Evolutionary conservation across 805 yeast species (phyloP), one percentile per base, ranked within the genome.

Genomic region (Starmerella khaoyaiensis): DNA sequence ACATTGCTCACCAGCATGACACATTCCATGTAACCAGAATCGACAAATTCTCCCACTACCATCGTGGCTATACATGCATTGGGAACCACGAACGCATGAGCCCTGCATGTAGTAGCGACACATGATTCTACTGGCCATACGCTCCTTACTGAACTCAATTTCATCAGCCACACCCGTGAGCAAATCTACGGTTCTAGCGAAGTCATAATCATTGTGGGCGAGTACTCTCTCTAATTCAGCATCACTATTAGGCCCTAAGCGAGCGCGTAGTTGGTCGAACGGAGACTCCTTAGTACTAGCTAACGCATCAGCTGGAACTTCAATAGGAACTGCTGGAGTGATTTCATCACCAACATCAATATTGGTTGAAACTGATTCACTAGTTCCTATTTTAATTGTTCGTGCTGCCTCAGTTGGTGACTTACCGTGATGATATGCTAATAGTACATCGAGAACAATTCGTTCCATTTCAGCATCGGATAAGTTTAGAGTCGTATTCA

Each of bases 11-110:
- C 69, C 71, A 5, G 67, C 65, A 5, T 61, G 34, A 42, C 72
- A 67, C 9, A 53, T 50, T 2, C 68, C 67, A 25, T 59, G 61
- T 5, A 67, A 50, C 72, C 72, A 67, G 47, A 61, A 68, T 21
- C 67, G 54, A 40, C 72, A 67, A 7, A 63, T 58, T 18, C 64
- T 51, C n/a, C 55, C 47, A 2, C 62, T 52, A 21, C 65, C 33
- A 39, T 68, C 70, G 47, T 67, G 72, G 35, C 65, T 56, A 39
- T 64, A 67, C 40, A 57, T 57, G 50, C 72, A 67, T 41, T 66
- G 71, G 4, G 60, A 45, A 4, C 52, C 52, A 11, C 70, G 57
- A 10, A 63, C 47, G 37, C 72, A 67, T 15, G 54, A 51, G 2
- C 72, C 72, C 20, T 51, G 52, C 5, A 64, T 45, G 39, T 58